Percentiles rank a stretch among this genome's conserved stretches.
These are phyloP conservation scores for Calonectria hongkongensis DNA, from an alignment of 2,329 filamentous ascomycete species.

Conservation along the genomic window DNA sequence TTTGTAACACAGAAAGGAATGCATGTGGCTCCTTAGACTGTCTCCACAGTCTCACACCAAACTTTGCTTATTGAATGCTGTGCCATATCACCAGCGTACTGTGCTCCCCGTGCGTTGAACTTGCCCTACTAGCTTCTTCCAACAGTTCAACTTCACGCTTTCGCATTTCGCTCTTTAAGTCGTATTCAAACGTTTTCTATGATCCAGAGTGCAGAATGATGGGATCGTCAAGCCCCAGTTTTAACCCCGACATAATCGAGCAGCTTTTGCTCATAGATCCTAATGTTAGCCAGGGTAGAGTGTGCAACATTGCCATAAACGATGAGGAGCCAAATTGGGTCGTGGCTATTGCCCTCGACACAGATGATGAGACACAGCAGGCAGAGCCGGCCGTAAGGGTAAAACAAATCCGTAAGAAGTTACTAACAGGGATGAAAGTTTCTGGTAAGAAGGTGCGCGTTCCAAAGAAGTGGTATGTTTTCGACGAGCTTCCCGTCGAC, in stretches of 20 bases:
- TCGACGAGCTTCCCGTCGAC: conserved; percentile 20
- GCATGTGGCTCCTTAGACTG: not conserved
- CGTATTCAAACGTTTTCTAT: not conserved
- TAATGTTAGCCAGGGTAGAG: conserved; percentile 20
- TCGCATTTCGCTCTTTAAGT: not conserved
- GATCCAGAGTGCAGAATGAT: conserved; percentile 6
- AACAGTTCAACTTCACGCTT: not conserved
- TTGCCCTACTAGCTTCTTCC: not conserved
- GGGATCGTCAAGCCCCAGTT: conserved; percentile 14
- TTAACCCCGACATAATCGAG: conserved; percentile 22
- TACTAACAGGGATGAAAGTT: conserved; percentile 24
- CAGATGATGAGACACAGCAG: not conserved
- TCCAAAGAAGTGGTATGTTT: conserved; percentile 29
- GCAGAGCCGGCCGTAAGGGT: not conserved
- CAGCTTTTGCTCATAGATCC: conserved; percentile 25
- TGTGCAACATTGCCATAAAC: conserved; percentile 6
- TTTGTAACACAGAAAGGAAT: not conserved
- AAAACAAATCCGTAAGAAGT: conserved; percentile 22
- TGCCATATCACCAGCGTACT: not conserved
- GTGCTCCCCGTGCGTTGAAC: not conserved
- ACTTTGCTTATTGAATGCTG: not conserved
- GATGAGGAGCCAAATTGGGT: conserved; percentile 22
- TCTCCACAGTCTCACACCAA: not conserved
- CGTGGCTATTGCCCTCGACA: conserved; percentile 19
- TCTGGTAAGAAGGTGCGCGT: not conserved